phyloP scores from a whole-genome alignment of 352 stramenopile genomes.

The Phytophthora constricta region DNA sequence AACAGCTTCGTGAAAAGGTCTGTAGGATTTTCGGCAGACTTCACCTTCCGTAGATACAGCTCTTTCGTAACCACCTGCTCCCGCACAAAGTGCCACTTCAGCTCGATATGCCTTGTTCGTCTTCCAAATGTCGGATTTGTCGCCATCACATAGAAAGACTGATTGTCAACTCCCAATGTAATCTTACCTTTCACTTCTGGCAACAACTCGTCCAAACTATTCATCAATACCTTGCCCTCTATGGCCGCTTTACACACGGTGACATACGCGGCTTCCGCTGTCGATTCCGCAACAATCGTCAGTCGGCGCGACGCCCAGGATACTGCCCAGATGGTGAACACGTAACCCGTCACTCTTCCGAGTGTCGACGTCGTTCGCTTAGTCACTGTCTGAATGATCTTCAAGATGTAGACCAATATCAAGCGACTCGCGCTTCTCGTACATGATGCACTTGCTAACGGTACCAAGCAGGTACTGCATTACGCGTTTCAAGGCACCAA shows the following conservation, averaged over 20 bases:
- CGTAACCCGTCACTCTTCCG: constrained; percentile 1
- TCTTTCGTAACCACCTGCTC: constrained; percentile 6
- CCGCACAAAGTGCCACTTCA: constrained; percentile 12
- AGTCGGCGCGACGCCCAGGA: constrained; percentile 5
- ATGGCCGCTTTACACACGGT: constrained; percentile 8
- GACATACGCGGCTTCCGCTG: constrained; percentile 17
- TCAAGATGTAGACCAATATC: constrained; percentile 2
- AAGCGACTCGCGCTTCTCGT: neutral
- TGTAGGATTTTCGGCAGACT: neutral
- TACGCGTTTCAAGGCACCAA: neutral
- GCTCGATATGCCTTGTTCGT: constrained; percentile 13
- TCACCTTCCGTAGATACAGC: constrained; percentile 4
- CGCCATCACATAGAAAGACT: constrained; percentile 5
- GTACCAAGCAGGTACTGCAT: constrained; percentile 3
- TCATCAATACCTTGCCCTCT: constrained; percentile 9
- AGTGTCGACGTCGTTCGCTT: neutral
- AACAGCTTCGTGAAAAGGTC: constrained; percentile 5
- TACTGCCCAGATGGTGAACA: constrained; percentile 10
- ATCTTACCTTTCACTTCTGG: constrained; percentile 3
- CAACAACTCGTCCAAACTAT: constrained; percentile 7
- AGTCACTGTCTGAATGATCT: constrained; percentile 3
- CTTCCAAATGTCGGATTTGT: constrained; percentile 11
- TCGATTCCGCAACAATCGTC: constrained; percentile 18
- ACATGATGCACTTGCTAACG: neutral
- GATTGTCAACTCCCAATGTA: constrained; percentile 13